Percentiles rank a stretch among this genome's conserved stretches.
These are phyloP conservation scores for Trichoderma sp. DNA, from an alignment of 2,329 filamentous ascomycete species.

Conservation along the genomic window DNA sequence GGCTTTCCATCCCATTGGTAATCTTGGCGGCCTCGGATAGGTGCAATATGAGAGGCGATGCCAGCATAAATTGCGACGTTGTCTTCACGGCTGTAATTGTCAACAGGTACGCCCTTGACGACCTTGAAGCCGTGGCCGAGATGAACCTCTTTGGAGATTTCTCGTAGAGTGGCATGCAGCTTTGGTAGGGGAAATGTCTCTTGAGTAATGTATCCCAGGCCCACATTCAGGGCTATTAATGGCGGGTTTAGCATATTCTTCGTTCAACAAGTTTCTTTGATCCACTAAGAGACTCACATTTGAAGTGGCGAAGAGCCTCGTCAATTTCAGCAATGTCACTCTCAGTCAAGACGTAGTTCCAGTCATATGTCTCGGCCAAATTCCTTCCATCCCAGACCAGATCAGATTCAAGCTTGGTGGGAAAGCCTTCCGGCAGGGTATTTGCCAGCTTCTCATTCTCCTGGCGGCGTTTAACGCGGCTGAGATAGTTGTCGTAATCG, in stretches of 20 bases:
- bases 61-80: constrained; percentile 63
- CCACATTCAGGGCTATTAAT: constrained; percentile 38
- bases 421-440: constrained; percentile 53
- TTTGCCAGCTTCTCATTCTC: constrained; percentile 44
- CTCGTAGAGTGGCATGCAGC: constrained; percentile 52
- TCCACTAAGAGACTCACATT: constrained; percentile 35
- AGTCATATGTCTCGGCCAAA: constrained; percentile 51
- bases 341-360: constrained; percentile 52
- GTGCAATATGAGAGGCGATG: constrained; percentile 59
- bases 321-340: constrained; percentile 53
- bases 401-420: constrained; percentile 47
- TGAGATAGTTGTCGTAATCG: constrained; percentile 54
- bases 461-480: constrained; percentile 49
- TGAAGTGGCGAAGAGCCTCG: constrained; percentile 46
- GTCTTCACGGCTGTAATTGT: constrained; percentile 55
- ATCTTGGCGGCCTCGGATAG: constrained; percentile 56
- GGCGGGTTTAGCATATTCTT: background rate
- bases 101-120: constrained; percentile 57
- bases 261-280: too few relatives aligned
- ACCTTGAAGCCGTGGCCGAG: constrained; percentile 62
- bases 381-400: constrained; percentile 60
- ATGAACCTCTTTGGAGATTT: constrained; percentile 57
- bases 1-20: constrained; percentile 46
- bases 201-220: constrained; percentile 44
- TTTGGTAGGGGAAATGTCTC: constrained; percentile 58